phyloP scores from a whole-genome alignment of 257 asterid species.

The Nicotiana tabacum region DNA sequence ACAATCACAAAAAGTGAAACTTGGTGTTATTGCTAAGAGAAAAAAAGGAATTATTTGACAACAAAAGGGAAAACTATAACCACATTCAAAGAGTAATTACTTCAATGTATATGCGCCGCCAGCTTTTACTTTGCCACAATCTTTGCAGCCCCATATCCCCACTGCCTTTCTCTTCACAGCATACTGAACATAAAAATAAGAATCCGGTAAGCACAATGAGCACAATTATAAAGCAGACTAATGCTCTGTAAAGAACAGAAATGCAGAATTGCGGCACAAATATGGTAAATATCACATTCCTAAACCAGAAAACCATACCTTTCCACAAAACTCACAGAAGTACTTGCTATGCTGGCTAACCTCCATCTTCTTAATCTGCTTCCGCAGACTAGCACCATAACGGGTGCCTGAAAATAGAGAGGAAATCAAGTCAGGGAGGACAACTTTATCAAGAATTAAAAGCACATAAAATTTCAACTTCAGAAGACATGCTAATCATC shows the following conservation, averaged over 20 bases:
- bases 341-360: slow-evolving; percentile 41
- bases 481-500: background rate
- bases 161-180: slow-evolving; percentile 43
- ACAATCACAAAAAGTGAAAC: background rate
- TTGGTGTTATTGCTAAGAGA: background rate
- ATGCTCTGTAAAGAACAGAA: background rate
- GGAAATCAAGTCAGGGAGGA: background rate
- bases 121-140: slow-evolving; percentile 44
- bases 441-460: background rate
- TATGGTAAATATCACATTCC: background rate
- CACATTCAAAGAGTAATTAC: slow-evolving; percentile 7
- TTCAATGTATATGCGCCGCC: slow-evolving; percentile 46
- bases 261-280: background rate
- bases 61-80: no score
- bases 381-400: slow-evolving; percentile 42
- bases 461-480: background rate
- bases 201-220: background rate
- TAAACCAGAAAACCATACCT: slow-evolving; percentile 19
- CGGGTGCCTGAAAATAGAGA: slow-evolving; percentile 26
- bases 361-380: slow-evolving; percentile 48
- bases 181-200: slow-evolving; percentile 16
- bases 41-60: no score
- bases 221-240: background rate
- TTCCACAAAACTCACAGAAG: slow-evolving; percentile 41
- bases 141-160: slow-evolving; percentile 48